Conservation (phyloP, 2,329 filamentous ascomycete species). For the Phyllosticta citribraziliensis region DNA sequence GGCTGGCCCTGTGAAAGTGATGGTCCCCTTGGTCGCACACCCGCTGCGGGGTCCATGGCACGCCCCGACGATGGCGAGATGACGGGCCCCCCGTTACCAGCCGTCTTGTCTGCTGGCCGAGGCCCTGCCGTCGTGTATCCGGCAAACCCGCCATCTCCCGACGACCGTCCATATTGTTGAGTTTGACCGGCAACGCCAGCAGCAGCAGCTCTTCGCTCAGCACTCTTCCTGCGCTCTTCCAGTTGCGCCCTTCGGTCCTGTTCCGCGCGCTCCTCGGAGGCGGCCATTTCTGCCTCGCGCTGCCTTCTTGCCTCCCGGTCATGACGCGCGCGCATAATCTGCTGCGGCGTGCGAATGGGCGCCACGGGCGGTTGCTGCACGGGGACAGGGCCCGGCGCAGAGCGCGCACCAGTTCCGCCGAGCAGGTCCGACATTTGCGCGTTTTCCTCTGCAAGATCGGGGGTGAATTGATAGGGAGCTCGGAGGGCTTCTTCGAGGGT, state of each 20-base stretch:
- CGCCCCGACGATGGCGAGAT: slow-evolving; percentile 1
- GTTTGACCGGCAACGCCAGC: slow-evolving; percentile 39
- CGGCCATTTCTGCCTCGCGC: slow-evolving; percentile 51
- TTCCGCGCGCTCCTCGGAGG: slow-evolving; percentile 36
- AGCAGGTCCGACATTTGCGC: slow-evolving; percentile 84
- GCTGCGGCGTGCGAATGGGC: slow-evolving; percentile 71
- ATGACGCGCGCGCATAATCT: slow-evolving; percentile 82
- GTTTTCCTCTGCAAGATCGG: slow-evolving; percentile 78
- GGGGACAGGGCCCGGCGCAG: slow-evolving; percentile 43
- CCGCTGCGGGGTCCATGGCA: slow-evolving; percentile 1
- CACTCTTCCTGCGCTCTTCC: slow-evolving; percentile 41
- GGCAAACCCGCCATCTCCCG: not conserved
- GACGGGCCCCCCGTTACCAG: slow-evolving; percentile 2
- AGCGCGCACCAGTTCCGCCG: slow-evolving; percentile 47
- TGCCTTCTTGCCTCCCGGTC: slow-evolving; percentile 64
- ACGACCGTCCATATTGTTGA: slow-evolving; percentile 1
- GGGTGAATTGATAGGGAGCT: slow-evolving; percentile 70
- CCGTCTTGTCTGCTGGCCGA: not conserved
- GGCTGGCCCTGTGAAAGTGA: slow-evolving; percentile 26
- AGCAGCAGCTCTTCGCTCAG: slow-evolving; percentile 51
- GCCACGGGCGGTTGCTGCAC: slow-evolving; percentile 38
- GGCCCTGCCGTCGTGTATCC: slow-evolving; percentile 1
- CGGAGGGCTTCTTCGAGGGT: slow-evolving; percentile 84
- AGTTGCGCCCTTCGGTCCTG: slow-evolving; percentile 44
- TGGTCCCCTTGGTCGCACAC: slow-evolving; percentile 5